These are phyloP conservation scores for Pseudoperonospora humuli DNA, from an alignment of 352 stramenopile species.

Conservation along the genomic window DNA sequence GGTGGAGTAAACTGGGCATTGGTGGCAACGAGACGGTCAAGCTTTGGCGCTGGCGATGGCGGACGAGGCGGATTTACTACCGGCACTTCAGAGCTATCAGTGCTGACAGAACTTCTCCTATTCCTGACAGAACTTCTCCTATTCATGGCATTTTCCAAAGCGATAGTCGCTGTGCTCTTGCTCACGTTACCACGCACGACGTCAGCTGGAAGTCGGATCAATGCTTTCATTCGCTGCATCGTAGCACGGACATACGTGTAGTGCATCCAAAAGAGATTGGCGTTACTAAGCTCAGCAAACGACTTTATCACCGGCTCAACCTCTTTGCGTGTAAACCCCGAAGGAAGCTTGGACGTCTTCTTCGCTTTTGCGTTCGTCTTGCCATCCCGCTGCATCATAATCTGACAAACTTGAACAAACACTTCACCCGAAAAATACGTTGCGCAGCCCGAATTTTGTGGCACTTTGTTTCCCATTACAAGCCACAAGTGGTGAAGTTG, in stretches of 20 bases:
- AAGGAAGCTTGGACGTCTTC: constrained; percentile 5
- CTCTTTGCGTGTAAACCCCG: constrained; percentile 16
- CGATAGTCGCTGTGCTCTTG: constrained; percentile 10
- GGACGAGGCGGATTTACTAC: constrained; percentile 1
- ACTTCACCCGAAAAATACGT: constrained; percentile 61
- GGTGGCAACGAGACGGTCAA: neutral
- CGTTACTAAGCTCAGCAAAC: constrained; percentile 18
- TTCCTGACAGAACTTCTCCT: constrained; percentile 1
- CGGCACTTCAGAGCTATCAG: neutral
- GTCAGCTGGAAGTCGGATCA: constrained; percentile 17
- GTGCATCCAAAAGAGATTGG: constrained; percentile 23
- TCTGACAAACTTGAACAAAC: constrained; percentile 45
- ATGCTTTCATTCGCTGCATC: constrained; percentile 27
- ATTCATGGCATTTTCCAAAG: constrained; percentile 18
- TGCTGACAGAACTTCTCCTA: constrained; percentile 1
- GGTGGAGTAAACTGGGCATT: constrained; percentile 7
- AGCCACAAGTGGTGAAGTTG: constrained; percentile 44
- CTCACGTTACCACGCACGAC: neutral
- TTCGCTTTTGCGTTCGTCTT: constrained; percentile 7
- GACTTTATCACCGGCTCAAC: constrained; percentile 19
- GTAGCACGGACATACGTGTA: constrained; percentile 23
- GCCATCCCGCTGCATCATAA: constrained; percentile 16
- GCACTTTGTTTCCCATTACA: constrained; percentile 39
- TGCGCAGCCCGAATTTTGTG: constrained; percentile 28
- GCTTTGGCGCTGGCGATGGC: neutral